These are phyloP conservation scores for Withania somnifera DNA, from an alignment of 305 asterid genomes.

Conservation along the genomic window DNA sequence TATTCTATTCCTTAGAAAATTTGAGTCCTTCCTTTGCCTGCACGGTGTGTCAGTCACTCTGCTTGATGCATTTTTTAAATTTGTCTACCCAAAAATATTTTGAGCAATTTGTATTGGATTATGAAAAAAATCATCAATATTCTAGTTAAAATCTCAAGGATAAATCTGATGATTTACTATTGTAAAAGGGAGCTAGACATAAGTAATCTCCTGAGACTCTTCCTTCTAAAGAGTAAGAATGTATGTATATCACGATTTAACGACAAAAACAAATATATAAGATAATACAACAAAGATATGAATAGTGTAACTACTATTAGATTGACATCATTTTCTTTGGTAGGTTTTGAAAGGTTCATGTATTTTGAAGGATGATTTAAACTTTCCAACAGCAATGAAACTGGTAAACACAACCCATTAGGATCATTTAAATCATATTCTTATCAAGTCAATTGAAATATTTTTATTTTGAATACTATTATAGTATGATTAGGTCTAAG, in stretches of 20 bases:
- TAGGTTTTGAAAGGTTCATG: constrained; percentile 42
- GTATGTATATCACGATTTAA: no score
- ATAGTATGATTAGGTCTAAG: constrained; percentile 13
- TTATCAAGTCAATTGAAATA: constrained; percentile 1
- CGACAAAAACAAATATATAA: no score
- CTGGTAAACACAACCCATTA: constrained; percentile 9
- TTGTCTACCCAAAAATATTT: not conserved
- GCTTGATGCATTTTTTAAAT: not conserved
- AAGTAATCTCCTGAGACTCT: no score
- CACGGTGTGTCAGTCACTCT: constrained; percentile 1
- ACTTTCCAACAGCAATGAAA: constrained; percentile 35
- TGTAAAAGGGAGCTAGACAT: not conserved
- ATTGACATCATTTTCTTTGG: constrained; percentile 29
- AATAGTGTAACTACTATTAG: not conserved
- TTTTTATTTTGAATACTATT: not conserved
- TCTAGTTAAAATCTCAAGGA: not conserved
- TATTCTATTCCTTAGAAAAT: not conserved
- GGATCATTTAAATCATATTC: not conserved
- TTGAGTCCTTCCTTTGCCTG: not conserved
- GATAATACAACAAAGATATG: not conserved
- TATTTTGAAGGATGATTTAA: constrained; percentile 12
- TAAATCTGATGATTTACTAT: not conserved
- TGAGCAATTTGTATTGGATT: not conserved
- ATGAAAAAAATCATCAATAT: not conserved
- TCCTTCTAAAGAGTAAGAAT: no score